Evolutionary conservation across 2,329 filamentous ascomycete genomes (phyloP), one percentile per base, ranked within the genome.

Genomic region (Fusarium metavorans): DNA sequence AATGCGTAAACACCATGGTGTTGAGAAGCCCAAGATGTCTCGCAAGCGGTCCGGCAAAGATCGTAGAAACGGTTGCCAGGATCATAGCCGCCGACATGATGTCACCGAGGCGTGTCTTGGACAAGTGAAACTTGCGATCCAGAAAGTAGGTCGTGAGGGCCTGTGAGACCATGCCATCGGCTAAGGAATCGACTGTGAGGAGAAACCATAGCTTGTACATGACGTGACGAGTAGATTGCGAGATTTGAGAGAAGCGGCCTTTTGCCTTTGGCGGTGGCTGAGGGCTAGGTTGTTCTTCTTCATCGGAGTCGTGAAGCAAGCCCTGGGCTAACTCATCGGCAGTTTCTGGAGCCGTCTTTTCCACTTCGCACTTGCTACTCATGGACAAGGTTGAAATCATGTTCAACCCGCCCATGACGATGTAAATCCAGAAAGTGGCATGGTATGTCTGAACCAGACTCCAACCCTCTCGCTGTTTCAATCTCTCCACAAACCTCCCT

Each of bases 201-300:
- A 93, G 85, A 68, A 92, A 87, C 90, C 91, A 93, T 5, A 93
- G 83, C 60, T 89, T 89, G 80, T 88, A 89, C 87, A 93, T 91
- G 76, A 90, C 85, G 2, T 84, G 85, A 14, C 88, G 85, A 0
- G 91, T 92, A 16, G 87, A 82, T 1, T 82, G 79, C 0, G 91
- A 92, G 61, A 93, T 92, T 70, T 89, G 84, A 2, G 87, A 82
- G 43, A 90, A 83, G 60, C 80, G 85, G 73, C 80, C 82, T 77
- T 11, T 73, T 54, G 9, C 76, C 79, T 11, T 74, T 57, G 23
- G 30, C 54, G n/a, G 66, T 63, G 30, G 48, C 67, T 35, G 60
- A 6, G 41, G 5, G 2, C 65, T 64, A 9, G 37, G 68, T 1
- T 68, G 64, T 9, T 68, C 72, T 2, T 73, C 72, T 4, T 68